phyloP scores from a whole-genome alignment of 768 basidiomycete genomes.

The Boletales sp. region DNA sequence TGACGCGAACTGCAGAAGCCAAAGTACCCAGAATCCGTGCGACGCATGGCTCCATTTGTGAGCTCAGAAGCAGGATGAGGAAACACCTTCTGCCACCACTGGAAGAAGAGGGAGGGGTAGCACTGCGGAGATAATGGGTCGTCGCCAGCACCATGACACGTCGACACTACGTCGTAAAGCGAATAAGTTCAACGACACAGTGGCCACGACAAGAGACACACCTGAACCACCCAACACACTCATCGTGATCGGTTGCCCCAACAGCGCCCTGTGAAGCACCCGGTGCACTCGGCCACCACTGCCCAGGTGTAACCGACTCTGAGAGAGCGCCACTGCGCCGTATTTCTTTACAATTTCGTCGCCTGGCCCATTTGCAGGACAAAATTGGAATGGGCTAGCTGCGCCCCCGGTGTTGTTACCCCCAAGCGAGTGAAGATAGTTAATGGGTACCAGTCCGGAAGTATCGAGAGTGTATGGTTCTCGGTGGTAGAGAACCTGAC shows the following conservation, averaged over 20 bases:
- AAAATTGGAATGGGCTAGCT: conserved; percentile 81
- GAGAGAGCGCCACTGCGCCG: conserved; percentile 68
- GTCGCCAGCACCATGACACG: conserved; percentile 91
- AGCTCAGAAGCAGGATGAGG: conserved; percentile 97
- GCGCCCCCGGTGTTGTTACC: conserved; percentile 35
- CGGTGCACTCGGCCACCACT: conserved; percentile 80
- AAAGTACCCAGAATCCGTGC: conserved; percentile 92
- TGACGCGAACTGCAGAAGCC: conserved; percentile 92
- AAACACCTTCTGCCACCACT: conserved; percentile 98
- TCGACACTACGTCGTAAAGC: conserved; percentile 58
- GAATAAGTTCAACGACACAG: background rate
- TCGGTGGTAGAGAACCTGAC: conserved; percentile 41
- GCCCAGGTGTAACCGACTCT: conserved; percentile 73
- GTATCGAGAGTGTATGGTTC: conserved; percentile 29
- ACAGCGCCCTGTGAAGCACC: conserved; percentile 77
- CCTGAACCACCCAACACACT: conserved; percentile 87
- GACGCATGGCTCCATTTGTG: conserved; percentile 94
- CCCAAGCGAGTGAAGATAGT: conserved; percentile 68
- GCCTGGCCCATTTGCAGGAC: conserved; percentile 80
- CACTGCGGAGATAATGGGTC: conserved; percentile 80
- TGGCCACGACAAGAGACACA: conserved; percentile 33
- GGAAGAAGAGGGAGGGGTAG: conserved; percentile 93
- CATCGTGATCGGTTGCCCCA: conserved; percentile 85
- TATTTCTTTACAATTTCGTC: conserved; percentile 80
- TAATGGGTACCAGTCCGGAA: conserved; percentile 60